Conservation (phyloP, 352 stramenopile genomes). For the Phytophthora capsici region DNA sequence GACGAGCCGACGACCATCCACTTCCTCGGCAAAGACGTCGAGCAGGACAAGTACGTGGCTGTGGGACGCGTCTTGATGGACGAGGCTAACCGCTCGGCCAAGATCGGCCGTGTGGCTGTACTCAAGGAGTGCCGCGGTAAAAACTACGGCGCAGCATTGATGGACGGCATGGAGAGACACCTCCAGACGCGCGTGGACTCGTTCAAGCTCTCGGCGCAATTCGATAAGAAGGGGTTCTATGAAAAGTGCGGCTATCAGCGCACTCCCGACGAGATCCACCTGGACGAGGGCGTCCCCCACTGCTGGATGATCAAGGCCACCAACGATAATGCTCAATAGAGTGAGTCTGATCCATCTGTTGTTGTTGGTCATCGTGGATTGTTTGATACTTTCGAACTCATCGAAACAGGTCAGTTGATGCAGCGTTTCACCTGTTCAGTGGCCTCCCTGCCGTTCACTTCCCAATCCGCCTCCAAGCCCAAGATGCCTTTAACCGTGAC, state of each 20-base stretch:
- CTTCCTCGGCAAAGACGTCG: conserved; percentile 61
- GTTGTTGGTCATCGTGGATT: conserved; percentile 4
- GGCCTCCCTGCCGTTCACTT: conserved; percentile 17
- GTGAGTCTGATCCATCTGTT: background rate
- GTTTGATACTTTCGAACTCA: conserved; percentile 17
- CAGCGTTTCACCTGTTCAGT: conserved; percentile 2
- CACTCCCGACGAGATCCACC: conserved; percentile 34
- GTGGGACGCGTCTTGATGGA: conserved; percentile 55
- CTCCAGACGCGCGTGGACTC: conserved; percentile 39
- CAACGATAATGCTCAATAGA: conserved; percentile 11
- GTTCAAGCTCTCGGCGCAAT: conserved; percentile 56
- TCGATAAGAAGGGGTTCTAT: conserved; percentile 38
- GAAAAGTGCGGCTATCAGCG: conserved; percentile 40
- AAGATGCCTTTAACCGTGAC: conserved; percentile 54
- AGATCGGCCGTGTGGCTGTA: conserved; percentile 65
- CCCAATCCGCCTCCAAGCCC: conserved; percentile 6
- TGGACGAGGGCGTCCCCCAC: conserved; percentile 40
- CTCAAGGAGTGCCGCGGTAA: conserved; percentile 64
- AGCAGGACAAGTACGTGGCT: conserved; percentile 59
- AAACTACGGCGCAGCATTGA: conserved; percentile 51
- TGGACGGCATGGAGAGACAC: conserved; percentile 43
- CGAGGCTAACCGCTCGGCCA: conserved; percentile 38
- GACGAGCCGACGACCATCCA: conserved; percentile 49
- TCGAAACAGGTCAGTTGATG: conserved; percentile 30
- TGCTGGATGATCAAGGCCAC: conserved; percentile 43